Evolutionary conservation across 2,329 filamentous ascomycete genomes (phyloP).

Genomic region (Graphilbum fragrans): DNA sequence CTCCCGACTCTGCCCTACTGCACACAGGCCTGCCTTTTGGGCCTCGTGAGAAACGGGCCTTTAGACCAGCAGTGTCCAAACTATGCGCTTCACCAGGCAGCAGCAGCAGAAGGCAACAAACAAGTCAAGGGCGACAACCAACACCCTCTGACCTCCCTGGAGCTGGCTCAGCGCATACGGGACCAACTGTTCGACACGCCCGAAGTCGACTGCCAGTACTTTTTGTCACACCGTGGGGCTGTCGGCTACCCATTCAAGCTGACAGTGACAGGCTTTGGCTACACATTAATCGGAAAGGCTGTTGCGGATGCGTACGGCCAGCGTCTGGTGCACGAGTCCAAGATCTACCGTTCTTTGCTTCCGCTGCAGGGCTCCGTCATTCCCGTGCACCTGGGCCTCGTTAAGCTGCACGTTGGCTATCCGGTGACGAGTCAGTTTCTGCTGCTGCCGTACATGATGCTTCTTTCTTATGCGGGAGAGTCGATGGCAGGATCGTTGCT

Average conservation of each 20-base stretch:
- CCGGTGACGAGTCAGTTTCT: conserved; percentile 3
- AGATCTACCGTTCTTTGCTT: conserved; percentile 4
- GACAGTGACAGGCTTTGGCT: conserved; percentile 6
- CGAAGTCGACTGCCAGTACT: conserved; percentile 5
- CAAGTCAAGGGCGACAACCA: neutral
- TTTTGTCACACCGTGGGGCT: conserved; percentile 3
- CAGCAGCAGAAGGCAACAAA: neutral
- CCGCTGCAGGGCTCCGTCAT: conserved; percentile 4
- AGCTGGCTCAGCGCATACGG: conserved; percentile 3
- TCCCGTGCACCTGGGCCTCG: conserved; percentile 6
- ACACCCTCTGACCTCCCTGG: conserved; percentile 2
- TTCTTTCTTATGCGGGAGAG: conserved; percentile 4
- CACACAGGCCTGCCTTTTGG: conserved; percentile 6
- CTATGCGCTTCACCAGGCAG: conserved; percentile 2
- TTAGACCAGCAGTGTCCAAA: conserved; percentile 6
- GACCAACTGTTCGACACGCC: conserved; percentile 4
- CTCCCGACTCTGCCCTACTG: conserved; percentile 6
- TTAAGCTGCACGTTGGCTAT: conserved; percentile 5
- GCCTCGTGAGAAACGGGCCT: conserved; percentile 2
- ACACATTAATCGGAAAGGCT: conserved; percentile 7
- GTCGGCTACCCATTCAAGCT: conserved; percentile 7
- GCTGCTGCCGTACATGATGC: conserved; percentile 7
- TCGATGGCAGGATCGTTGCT: conserved; percentile 1
- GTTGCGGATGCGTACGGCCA: neutral
- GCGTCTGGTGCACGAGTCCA: conserved; percentile 3